Conservation (phyloP, 75 land plant genomes). For the Sequoia sempervirens region DNA sequence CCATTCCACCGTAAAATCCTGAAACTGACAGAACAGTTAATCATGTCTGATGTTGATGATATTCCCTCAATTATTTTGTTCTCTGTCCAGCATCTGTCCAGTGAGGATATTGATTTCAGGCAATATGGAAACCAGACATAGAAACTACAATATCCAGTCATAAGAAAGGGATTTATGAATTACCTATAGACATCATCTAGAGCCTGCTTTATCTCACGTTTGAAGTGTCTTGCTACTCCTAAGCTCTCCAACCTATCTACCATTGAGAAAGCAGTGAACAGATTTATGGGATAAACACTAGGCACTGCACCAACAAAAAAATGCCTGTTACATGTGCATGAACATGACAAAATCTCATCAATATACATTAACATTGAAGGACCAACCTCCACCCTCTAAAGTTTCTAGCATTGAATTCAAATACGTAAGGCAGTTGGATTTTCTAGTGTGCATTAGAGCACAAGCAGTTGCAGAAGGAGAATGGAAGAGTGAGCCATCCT, state of each 20-base stretch:
- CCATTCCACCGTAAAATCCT: conserved; percentile 9
- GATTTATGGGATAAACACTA: too few species aligned
- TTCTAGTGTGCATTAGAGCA: not conserved
- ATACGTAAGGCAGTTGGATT: conserved; percentile 29
- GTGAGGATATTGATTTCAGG: not conserved
- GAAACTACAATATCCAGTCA: not conserved
- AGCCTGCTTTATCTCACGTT: too few species aligned
- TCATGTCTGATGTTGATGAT: not conserved
- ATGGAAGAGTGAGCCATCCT: too few species aligned
- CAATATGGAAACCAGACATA: not conserved
- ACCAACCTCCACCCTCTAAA: conserved; percentile 8
- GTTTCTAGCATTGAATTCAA: conserved; percentile 26
- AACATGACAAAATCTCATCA: conserved; percentile 9
- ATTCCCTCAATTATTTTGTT: conserved; percentile 5
- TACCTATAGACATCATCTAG: conserved; percentile 35
- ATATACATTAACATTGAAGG: conserved; percentile 15
- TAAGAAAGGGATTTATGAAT: not conserved
- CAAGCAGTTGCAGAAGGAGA: too few species aligned
- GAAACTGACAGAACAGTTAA: not conserved
- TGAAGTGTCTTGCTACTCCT: not conserved
- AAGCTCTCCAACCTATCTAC: too few species aligned
- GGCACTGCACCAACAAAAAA: not conserved
- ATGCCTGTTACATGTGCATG: not conserved
- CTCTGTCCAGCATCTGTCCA: not conserved
- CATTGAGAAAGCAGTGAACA: conserved; percentile 20